phyloP scores from a whole-genome alignment of 177 flowering plant genomes.

The Vitis hybrid region DNA sequence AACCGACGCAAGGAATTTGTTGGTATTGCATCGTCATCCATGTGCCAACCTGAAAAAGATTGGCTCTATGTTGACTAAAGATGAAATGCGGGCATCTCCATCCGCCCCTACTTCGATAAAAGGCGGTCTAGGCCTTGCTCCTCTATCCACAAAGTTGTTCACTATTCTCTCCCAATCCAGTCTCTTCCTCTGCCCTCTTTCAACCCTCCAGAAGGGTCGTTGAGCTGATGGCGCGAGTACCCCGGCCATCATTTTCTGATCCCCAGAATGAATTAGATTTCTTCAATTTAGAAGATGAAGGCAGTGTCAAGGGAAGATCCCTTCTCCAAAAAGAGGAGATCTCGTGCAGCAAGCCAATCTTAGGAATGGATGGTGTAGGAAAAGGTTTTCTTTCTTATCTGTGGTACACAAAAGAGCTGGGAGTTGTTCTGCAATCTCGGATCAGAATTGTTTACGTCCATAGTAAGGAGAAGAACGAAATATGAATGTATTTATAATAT shows the following conservation, averaged over 20 bases:
- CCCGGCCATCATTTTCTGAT: not conserved
- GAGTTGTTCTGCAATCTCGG: not conserved
- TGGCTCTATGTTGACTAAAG: no score
- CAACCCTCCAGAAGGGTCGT: not conserved
- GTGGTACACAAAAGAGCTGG: not conserved
- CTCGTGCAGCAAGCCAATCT: not conserved
- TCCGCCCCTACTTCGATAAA: no score
- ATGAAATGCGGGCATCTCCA: no score
- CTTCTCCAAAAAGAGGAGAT: not conserved
- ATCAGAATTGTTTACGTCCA: not conserved
- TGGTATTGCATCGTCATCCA: no score
- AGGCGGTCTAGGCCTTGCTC: no score
- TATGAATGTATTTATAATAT: not conserved
- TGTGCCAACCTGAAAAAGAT: no score
- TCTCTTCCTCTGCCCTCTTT: not conserved
- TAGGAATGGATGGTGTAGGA: constrained; percentile 1
- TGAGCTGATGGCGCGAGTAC: not conserved
- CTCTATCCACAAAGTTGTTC: no score
- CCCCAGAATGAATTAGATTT: not conserved
- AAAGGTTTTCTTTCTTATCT: not conserved
- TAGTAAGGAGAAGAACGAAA: not conserved
- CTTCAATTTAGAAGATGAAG: not conserved
- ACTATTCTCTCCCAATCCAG: no score
- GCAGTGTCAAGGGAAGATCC: not conserved
- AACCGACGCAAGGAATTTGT: no score